phyloP scores from a whole-genome alignment of 2,329 filamentous ascomycete species.

The Bipolaris zeicola region DNA sequence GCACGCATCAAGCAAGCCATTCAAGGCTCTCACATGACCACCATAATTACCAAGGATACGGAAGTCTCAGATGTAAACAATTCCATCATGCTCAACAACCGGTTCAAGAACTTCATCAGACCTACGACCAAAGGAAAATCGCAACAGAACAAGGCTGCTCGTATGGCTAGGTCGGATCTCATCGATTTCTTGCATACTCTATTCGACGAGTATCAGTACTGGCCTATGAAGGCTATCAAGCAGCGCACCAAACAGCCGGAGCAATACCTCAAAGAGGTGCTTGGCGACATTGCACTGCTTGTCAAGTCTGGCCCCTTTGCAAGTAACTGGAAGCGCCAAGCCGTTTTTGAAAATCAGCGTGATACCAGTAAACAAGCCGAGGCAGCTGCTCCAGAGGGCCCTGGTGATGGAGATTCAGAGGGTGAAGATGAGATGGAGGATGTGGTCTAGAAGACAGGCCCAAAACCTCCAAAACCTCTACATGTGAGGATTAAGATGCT shows the following conservation, averaged over 20 bases:
- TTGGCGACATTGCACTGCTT: constrained; percentile 81
- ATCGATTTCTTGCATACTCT: constrained; percentile 81
- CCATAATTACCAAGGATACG: constrained; percentile 38
- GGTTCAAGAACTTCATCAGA: constrained; percentile 44
- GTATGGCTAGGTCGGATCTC: constrained; percentile 87
- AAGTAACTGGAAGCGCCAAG: constrained; percentile 81
- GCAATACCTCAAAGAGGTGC: constrained; percentile 82
- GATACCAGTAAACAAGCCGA: constrained; percentile 37
- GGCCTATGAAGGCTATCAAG: constrained; percentile 89
- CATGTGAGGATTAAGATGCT: not conserved
- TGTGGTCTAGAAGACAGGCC: constrained; percentile 52
- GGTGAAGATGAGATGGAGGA: constrained; percentile 80
- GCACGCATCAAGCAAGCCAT: constrained; percentile 55
- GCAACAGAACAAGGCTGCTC: constrained; percentile 75
- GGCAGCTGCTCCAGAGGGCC: constrained; percentile 37
- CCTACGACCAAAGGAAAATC: constrained; percentile 27
- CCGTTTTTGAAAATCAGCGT: constrained; percentile 63
- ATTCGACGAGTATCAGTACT: constrained; percentile 88
- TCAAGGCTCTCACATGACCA: constrained; percentile 37
- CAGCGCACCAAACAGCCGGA: constrained; percentile 82
- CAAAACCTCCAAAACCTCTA: not conserved
- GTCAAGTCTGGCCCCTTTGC: constrained; percentile 84
- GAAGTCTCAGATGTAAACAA: constrained; percentile 33
- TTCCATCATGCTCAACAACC: constrained; percentile 36
- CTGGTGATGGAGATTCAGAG: constrained; percentile 68